A percentile compares a stretch with the other conserved stretches of the same genome.
Evolutionary conservation across 306 rosid genomes (phyloP).

Genomic region (Alnus glutinosa): DNA sequence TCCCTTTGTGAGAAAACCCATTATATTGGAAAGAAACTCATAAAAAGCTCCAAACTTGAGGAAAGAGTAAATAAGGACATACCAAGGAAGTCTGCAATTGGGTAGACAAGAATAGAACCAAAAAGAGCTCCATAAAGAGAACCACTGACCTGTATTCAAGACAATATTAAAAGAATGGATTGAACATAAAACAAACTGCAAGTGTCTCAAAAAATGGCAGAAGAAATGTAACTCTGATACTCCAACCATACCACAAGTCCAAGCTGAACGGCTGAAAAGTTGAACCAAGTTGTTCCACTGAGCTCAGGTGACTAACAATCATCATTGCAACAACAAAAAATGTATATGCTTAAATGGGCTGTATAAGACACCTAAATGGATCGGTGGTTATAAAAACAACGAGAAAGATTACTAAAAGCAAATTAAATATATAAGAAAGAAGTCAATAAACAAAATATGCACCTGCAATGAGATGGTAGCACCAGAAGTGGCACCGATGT

Average conservation of each 20-base stretch:
- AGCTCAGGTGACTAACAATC: constrained; percentile 80
- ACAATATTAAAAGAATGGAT: background rate
- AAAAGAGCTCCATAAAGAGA: constrained; percentile 95
- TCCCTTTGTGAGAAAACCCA: constrained; percentile 46
- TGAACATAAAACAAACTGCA: constrained; percentile 1
- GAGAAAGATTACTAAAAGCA: background rate
- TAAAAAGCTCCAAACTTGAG: constrained; percentile 21
- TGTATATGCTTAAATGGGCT: background rate
- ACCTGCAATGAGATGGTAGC: constrained; percentile 89
- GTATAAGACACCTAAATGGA: background rate
- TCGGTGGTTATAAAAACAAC: background rate
- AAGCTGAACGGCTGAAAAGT: constrained; percentile 76
- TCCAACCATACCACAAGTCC: constrained; percentile 83
- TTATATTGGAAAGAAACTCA: constrained; percentile 29
- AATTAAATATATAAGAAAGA: constrained; percentile 24
- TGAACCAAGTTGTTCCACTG: constrained; percentile 82
- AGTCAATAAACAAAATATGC: background rate
- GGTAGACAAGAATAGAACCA: constrained; percentile 78
- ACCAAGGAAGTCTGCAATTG: constrained; percentile 92
- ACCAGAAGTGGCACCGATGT: constrained; percentile 96
- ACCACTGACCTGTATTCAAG: constrained; percentile 72
- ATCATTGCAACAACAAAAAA: background rate
- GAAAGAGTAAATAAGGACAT: constrained; percentile 31
- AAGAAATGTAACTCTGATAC: constrained; percentile 16
- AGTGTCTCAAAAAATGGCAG: constrained; percentile 12